phyloP scores from a whole-genome alignment of 2,329 filamentous ascomycete genomes.

The Penicillium thymicola region DNA sequence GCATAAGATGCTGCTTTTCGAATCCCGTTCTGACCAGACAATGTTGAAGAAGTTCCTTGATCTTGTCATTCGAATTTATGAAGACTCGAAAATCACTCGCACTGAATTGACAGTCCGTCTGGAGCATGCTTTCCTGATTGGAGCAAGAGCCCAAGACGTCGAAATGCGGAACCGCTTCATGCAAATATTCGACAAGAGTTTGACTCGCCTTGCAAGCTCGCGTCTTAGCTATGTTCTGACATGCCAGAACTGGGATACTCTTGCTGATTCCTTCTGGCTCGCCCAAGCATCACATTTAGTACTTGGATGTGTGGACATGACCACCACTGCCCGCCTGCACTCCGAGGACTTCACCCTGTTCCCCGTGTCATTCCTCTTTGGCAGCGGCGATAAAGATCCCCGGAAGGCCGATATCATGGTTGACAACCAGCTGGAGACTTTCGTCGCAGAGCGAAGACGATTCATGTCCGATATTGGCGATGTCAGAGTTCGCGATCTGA shows the following conservation, averaged over 20 bases:
- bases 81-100: slow-evolving; percentile 90
- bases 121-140: slow-evolving; percentile 97
- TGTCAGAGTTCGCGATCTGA: slow-evolving; percentile 79
- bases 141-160: slow-evolving; percentile 86
- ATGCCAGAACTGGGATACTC: slow-evolving; percentile 94
- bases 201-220: slow-evolving; percentile 87
- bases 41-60: slow-evolving; percentile 92
- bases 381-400: slow-evolving; percentile 68
- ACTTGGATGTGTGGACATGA: slow-evolving; percentile 85
- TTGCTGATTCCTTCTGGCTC: slow-evolving; percentile 94
- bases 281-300: slow-evolving; percentile 91
- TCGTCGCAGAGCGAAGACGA: slow-evolving; percentile 74
- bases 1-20: slow-evolving; percentile 98
- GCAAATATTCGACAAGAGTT: slow-evolving; percentile 88
- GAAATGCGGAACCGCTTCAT: slow-evolving; percentile 97
- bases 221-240: slow-evolving; percentile 85
- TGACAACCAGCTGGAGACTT: slow-evolving; percentile 76
- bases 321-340: slow-evolving; percentile 72
- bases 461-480: slow-evolving; percentile 82
- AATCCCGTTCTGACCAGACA: slow-evolving; percentile 75
- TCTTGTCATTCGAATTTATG: slow-evolving; percentile 95
- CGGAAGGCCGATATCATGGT: slow-evolving; percentile 64
- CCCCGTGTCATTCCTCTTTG: slow-evolving; percentile 69
- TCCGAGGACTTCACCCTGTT: slow-evolving; percentile 78
- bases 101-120: slow-evolving; percentile 95